phyloP scores from a whole-genome alignment of 2,329 filamentous ascomycete species.

The Ophiostoma ips region DNA sequence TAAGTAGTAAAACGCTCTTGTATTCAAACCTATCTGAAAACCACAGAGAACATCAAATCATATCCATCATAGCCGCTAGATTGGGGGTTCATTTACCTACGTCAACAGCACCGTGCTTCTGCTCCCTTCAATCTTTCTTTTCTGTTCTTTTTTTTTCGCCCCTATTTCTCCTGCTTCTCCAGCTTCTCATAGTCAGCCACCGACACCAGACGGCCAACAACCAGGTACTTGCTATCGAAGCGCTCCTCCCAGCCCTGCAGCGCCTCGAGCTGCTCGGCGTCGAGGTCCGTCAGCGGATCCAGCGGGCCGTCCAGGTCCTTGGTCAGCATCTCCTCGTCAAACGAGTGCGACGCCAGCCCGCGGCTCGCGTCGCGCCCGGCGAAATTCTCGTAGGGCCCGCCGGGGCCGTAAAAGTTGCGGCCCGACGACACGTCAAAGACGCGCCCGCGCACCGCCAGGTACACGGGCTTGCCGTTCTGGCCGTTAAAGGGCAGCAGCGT shows the following conservation, averaged over 20 bases:
- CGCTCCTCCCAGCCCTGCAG: conserved; percentile 85
- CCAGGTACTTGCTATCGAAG: conserved; percentile 84
- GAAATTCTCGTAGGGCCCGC: conserved; percentile 91
- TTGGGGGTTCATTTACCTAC: too few relatives aligned
- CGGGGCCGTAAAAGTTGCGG: conserved; percentile 90
- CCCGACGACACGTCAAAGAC: conserved; percentile 85
- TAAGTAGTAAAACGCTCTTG: too few relatives aligned
- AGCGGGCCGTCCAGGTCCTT: conserved; percentile 75
- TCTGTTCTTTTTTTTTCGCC: too few relatives aligned
- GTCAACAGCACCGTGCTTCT: too few relatives aligned
- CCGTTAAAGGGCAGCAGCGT: conserved; percentile 83
- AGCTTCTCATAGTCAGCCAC: conserved; percentile 25
- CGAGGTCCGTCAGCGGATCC: conserved; percentile 60
- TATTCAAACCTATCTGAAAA: too few relatives aligned
- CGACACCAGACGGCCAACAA: conserved; percentile 75
- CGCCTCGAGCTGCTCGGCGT: conserved; percentile 64
- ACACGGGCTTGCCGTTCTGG: conserved; percentile 57
- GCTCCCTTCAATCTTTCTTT: too few relatives aligned
- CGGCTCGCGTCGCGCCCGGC: conserved; percentile 82
- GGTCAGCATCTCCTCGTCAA: conserved; percentile 91
- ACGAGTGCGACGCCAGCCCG: conserved; percentile 79
- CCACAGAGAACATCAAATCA: too few relatives aligned
- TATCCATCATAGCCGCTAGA: too few relatives aligned
- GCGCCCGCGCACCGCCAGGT: conserved; percentile 77
- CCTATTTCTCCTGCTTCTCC: not conserved